A percentile compares a stretch with the other conserved stretches of the same genome.
phyloP scores from a whole-genome alignment of 495 filamentous ascomycete genomes.

The Neurospora tetrasperma region DNA sequence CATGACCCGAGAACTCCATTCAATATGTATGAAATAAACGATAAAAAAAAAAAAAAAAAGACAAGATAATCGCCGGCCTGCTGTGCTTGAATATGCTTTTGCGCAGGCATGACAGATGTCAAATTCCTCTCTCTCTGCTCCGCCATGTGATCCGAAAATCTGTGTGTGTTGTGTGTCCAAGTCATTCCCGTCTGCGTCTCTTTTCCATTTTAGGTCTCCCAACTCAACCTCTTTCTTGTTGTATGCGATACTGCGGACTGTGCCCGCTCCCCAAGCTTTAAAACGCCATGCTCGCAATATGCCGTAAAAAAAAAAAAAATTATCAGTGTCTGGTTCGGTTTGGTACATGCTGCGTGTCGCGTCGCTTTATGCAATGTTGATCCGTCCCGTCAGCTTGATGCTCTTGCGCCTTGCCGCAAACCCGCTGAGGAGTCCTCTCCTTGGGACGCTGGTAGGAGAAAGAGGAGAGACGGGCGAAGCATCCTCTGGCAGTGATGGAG shows the following conservation, averaged over 20 bases:
- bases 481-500: not conserved
- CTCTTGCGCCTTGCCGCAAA: slow-evolving; percentile 31
- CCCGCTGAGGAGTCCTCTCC: slow-evolving; percentile 32
- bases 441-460: slow-evolving; percentile 4
- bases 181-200: not conserved
- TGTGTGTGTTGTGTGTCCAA: not conserved
- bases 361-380: not conserved
- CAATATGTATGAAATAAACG: not conserved
- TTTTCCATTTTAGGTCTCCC: not conserved
- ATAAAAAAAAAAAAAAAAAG: not conserved
- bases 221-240: not conserved
- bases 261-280: not conserved
- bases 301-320: not conserved
- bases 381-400: slow-evolving; percentile 24
- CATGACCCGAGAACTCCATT: not conserved
- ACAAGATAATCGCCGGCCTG: not conserved
- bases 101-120: not conserved
- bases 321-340: not conserved
- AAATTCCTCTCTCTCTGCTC: not conserved
- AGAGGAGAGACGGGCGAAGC: not conserved
- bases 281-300: not conserved
- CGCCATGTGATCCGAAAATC: not conserved
- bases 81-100: not conserved
- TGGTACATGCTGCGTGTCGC: not conserved
- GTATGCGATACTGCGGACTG: not conserved